These are phyloP conservation scores for Colletotrichum noveboracense DNA, from an alignment of 2,329 filamentous ascomycete genomes.

Conservation along the genomic window DNA sequence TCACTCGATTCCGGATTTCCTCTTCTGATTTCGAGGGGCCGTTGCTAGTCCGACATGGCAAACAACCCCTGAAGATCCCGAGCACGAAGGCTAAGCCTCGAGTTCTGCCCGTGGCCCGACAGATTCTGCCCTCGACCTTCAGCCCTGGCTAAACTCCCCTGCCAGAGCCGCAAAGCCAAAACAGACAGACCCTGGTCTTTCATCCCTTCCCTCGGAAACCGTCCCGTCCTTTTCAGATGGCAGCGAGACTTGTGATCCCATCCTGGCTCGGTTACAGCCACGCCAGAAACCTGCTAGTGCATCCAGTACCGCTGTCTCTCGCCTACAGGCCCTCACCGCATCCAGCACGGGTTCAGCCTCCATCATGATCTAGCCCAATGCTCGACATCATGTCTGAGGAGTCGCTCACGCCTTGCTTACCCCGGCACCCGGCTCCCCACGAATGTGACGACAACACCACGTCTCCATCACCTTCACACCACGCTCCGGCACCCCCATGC, in stretches of 20 bases:
- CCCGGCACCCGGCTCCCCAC: neutral
- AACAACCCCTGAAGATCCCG: neutral
- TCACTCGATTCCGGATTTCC: neutral
- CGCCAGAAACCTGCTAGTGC: neutral
- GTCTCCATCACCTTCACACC: neutral
- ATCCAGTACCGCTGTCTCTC: neutral
- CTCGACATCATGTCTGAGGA: neutral
- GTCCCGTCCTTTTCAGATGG: constrained; percentile 11
- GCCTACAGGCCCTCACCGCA: neutral
- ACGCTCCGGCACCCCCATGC: constrained; percentile 11
- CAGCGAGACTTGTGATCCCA: neutral
- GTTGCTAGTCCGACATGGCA: neutral
- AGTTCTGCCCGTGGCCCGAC: neutral
- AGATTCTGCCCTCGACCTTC: neutral
- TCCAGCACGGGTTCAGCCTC: neutral
- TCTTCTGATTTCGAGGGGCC: neutral
- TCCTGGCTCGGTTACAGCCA: neutral
- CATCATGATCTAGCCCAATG: neutral
- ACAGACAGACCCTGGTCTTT: constrained; percentile 6
- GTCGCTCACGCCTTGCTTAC: neutral
- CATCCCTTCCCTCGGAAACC: constrained; percentile 5
- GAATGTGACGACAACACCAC: neutral
- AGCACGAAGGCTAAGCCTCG: neutral
- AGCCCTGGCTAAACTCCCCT: constrained; percentile 16
- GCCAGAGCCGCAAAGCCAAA: constrained; percentile 21